Evolutionary conservation across 306 rosid genomes (phyloP), one percentile per base, ranked within the genome.

Genomic region (Oemleria cerasiformis): DNA sequence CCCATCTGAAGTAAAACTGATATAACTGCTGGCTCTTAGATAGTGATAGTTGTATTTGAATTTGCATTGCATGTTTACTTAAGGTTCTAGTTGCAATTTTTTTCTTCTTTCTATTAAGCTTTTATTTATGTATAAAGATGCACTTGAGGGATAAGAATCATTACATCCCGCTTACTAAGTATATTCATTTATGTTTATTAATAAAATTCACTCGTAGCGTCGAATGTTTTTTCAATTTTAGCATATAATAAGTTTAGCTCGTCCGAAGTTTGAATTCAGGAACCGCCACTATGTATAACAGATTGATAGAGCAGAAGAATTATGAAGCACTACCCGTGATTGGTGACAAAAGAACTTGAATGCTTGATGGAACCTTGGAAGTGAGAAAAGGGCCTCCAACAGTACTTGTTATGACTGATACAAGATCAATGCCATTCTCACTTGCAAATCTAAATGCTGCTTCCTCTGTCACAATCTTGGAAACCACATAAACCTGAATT

Each of bases 341-440:
- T 6, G 92, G 92, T 15, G 97, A 90, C 16, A 86, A 38, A 36
- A 92, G 79, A 80, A 92, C 86, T 78, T 73, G 86, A 73, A 89
- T 75, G 80, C 97, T 87, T 59, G 84, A 65, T 25, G 97, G 97
- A 38, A 89, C 83, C 54, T 53, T 67, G 62, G 84, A 65, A 50
- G 94, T 87, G 83, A 87, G 80, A 53, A 89, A 89, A 1, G 96
- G 94, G 21, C 97, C 96, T 48, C 82, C 87, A 75, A 92, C 97
- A 11, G 94, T 89, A 50, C 86, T 71, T 44, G 98, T 78, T 72
- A 92, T 84, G 36, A 89, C 55, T 23, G 96, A 86, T 6, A 88
- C 94, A 65, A 92, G 82, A 74, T 88, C 83, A 41, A 92, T 78
- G 1, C 75, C 82, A 75, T 89, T 92, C 64, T 87, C 90, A 71